Evolutionary conservation across 2,329 filamentous ascomycete species (phyloP), one percentile per base, ranked within the genome.

Genomic region (Fusarium gaditjirri): DNA sequence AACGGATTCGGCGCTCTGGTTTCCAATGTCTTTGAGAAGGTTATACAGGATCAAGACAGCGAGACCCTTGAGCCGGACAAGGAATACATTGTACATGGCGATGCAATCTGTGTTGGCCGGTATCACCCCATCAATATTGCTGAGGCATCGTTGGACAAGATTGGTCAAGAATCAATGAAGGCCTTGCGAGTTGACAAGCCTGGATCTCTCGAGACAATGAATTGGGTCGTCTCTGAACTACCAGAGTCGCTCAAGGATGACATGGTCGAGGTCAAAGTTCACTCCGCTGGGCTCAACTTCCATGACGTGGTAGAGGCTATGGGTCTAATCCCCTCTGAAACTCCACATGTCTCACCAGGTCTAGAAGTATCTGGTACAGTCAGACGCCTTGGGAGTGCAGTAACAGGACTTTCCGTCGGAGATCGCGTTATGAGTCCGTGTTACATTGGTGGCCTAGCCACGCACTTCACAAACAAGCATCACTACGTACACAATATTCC

Each of bases 401-500:
- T 66, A 2, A 43, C 17, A 5, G 44, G 68, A 7, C 36, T 64
- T 9, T 25, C 43, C 5, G 16, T 77, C 3, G 78, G 78, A 12
- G 78, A 80, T 25, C 70, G 75, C 2, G 72, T 80, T 29, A 67
- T 68, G 55, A 54, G 63, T 31, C 23, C 61, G 10, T 52, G 59
- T 1, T 21, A 59, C 6, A 35, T 36, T 2, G 61, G 66, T 23
- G 68, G 59, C 31, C 38, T 75, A 39, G 50, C 58, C 2, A 68
- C 67, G 2, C 61, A 69, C 29, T 59, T 71, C 17, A 54, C 36
- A 2, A 59, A 50, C 1, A 36, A 56, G 1, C 63, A 67, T 17
- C 42, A 66, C 29, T 61, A 56, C n/a, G 52, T 73, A 4, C 47
- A 43, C n/a, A 74, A 77, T 10, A 81, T 86, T 11, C 82, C 83